Conservation (phyloP, 257 asterid species). For the Striga asiatica region DNA sequence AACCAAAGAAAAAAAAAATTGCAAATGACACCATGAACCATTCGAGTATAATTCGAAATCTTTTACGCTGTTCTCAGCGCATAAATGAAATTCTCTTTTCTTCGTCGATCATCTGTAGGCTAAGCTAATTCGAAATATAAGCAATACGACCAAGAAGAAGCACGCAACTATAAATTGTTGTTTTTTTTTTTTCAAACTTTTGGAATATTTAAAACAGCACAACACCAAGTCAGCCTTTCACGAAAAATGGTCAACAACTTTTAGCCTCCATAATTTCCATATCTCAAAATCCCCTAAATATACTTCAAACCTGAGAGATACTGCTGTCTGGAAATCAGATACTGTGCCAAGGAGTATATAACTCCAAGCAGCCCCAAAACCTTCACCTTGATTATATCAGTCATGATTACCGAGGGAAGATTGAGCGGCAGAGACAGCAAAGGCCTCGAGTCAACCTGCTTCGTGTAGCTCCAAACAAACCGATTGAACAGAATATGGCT, state of each 20-base stretch:
- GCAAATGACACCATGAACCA: no score
- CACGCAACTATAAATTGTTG: slow-evolving; percentile 18
- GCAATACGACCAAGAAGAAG: slow-evolving; percentile 22
- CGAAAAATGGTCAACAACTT: no score
- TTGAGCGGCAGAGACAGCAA: slow-evolving; percentile 75
- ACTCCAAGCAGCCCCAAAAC: slow-evolving; percentile 88
- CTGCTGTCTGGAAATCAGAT: slow-evolving; percentile 76
- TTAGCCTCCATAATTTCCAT: no score
- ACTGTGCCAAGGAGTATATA: slow-evolving; percentile 80
- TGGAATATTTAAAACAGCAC: slow-evolving; percentile 9
- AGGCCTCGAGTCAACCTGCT: slow-evolving; percentile 50
- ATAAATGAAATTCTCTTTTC: slow-evolving; percentile 11
- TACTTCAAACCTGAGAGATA: slow-evolving; percentile 81
- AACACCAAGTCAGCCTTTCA: slow-evolving; percentile 14
- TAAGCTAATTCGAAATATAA: slow-evolving; percentile 17
- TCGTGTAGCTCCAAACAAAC: slow-evolving; percentile 87
- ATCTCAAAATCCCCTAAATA: slow-evolving; percentile 58
- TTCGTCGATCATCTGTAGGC: slow-evolving; percentile 3
- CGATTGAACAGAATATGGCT: slow-evolving; percentile 85
- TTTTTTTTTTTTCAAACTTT: slow-evolving; percentile 17
- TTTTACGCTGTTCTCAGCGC: slow-evolving; percentile 9
- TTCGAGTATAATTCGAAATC: no score
- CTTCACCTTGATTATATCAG: slow-evolving; percentile 71
- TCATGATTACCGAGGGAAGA: slow-evolving; percentile 62
- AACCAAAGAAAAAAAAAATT: no score